Percentiles rank a stretch among this genome's conserved stretches.
These are phyloP conservation scores for Trichoderma breve DNA, from an alignment of 2,329 filamentous ascomycete species.

Conservation along the genomic window DNA sequence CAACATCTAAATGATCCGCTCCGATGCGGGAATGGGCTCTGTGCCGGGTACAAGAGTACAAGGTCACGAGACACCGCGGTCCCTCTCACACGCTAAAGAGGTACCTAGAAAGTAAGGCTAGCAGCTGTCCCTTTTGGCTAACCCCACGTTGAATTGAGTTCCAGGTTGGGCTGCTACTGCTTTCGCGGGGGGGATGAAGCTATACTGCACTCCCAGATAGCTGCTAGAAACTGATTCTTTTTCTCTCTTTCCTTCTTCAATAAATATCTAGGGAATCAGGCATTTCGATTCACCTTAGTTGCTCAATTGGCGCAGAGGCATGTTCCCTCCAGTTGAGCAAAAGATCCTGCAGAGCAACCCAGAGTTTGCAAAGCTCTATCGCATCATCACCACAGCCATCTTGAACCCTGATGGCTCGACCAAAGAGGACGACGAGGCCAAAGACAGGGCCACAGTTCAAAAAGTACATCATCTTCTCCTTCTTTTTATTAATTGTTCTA, in stretches of 20 bases:
- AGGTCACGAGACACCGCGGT: conserved; percentile 38
- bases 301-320: conserved; percentile 28
- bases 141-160: conserved; percentile 1
- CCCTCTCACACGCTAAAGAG: conserved; percentile 27
- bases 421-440: conserved; percentile 48
- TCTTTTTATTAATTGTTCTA: background rate
- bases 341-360: conserved; percentile 55
- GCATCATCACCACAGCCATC: conserved; percentile 50
- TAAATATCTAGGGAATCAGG: background rate
- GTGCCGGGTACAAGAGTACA: background rate
- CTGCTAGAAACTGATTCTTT: background rate
- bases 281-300: background rate
- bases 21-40: background rate
- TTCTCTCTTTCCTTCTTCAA: background rate
- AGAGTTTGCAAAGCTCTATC: conserved; percentile 58
- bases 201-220: background rate
- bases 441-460: conserved; percentile 48
- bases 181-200: background rate
- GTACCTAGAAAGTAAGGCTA: background rate
- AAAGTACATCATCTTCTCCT: conserved; percentile 40
- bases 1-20: conserved; percentile 14
- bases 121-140: background rate
- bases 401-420: conserved; percentile 59
- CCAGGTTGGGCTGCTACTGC: background rate
- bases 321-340: conserved; percentile 60